Conservation (phyloP, 176 grass and related monocot species). For the Oryza rufipogon region DNA sequence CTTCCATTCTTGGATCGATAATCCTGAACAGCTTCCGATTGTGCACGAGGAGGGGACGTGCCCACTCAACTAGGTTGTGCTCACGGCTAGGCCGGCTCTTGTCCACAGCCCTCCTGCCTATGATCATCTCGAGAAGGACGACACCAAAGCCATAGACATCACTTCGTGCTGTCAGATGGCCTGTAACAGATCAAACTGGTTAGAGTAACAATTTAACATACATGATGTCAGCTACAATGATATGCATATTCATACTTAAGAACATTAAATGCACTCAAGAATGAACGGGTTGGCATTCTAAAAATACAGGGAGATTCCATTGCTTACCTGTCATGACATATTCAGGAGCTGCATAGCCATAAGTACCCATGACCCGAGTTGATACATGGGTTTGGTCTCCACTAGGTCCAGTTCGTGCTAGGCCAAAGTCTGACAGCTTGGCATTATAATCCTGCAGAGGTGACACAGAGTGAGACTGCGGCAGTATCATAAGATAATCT, state of each 20-base stretch:
- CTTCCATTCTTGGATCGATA: conserved; percentile 92
- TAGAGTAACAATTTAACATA: conserved; percentile 35
- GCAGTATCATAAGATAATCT: not conserved
- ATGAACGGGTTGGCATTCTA: not conserved
- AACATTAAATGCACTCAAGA: conserved; percentile 18
- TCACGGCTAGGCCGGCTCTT: conserved; percentile 73
- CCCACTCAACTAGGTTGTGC: conserved; percentile 94
- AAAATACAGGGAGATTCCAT: not conserved
- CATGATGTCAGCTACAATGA: not conserved
- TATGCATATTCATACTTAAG: not conserved
- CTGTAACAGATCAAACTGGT: conserved; percentile 43
- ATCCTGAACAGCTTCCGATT: conserved; percentile 81
- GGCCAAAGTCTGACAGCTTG: conserved; percentile 97
- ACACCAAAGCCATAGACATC: conserved; percentile 98
- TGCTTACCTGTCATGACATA: conserved; percentile 93
- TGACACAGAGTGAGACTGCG: conserved; percentile 27
- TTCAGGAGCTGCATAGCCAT: conserved; percentile 96
- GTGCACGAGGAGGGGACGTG: conserved; percentile 84
- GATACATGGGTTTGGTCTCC: conserved; percentile 98
- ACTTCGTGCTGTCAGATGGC: conserved; percentile 86
- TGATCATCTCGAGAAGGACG: conserved; percentile 89
- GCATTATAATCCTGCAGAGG: conserved; percentile 86
- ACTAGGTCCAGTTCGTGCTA: conserved; percentile 91
- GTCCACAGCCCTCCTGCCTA: conserved; percentile 87
- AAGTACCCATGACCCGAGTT: conserved; percentile 94